Evolutionary conservation across 2,329 filamentous ascomycete genomes (phyloP).

Genomic region (Xylaria sp.): DNA sequence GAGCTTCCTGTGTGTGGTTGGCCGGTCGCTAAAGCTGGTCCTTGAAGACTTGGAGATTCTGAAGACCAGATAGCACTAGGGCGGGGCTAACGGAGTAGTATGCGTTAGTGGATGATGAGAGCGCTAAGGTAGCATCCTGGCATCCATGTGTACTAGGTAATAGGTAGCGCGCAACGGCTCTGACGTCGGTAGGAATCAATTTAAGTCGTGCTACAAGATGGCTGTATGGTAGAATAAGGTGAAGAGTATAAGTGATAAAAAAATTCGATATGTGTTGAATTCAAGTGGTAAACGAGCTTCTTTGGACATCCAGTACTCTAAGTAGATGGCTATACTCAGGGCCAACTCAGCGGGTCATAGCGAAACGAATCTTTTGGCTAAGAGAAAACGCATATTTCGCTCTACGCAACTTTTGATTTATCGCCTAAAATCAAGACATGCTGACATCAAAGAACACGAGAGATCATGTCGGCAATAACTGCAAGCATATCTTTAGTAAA

Average conservation of each 20-base stretch:
- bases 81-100: background rate
- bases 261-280: background rate
- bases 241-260: background rate
- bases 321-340: too few species aligned
- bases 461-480: background rate
- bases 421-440: background rate
- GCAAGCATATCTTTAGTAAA: background rate
- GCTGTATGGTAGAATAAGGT: background rate
- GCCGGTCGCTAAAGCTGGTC: background rate
- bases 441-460: background rate
- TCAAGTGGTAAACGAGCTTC: background rate
- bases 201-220: background rate
- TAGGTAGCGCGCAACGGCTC: background rate
- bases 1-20: slow-evolving; percentile 1
- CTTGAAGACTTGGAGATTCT: background rate
- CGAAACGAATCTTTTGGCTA: background rate
- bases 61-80: background rate
- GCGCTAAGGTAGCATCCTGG: slow-evolving; percentile 2
- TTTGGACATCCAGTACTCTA: background rate
- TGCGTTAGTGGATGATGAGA: background rate
- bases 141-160: background rate
- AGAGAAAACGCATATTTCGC: background rate
- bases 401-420: background rate
- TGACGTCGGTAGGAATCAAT: background rate
- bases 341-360: background rate